Conservation (phyloP, 1,284 basidiomycete species). For the Trichosporon faecale region DNA sequence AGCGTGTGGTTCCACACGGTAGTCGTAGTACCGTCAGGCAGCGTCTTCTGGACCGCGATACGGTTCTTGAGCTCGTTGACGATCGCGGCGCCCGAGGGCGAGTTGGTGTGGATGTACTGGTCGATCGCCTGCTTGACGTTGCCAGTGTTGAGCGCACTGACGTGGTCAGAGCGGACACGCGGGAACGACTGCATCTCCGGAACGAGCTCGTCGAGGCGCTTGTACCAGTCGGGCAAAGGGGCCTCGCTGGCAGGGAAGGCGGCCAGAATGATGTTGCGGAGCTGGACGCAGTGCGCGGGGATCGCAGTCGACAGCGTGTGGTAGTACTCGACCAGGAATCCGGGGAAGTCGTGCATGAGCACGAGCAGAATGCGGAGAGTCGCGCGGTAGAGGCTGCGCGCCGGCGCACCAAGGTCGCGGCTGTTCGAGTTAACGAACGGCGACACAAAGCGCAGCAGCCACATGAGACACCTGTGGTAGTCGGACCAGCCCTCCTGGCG, state of each 20-base stretch:
- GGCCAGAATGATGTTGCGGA: constrained; percentile 93
- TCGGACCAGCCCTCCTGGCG: constrained; percentile 73
- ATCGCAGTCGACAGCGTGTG: constrained; percentile 92
- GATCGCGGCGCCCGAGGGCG: constrained; percentile 59
- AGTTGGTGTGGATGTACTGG: constrained; percentile 67
- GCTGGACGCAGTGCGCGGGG: constrained; percentile 88
- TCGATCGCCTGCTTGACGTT: constrained; percentile 77
- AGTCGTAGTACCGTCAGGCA: constrained; percentile 55
- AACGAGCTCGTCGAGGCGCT: constrained; percentile 59
- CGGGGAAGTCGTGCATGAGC: constrained; percentile 96
- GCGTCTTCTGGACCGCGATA: constrained; percentile 59
- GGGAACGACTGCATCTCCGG: constrained; percentile 89
- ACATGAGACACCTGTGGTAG: constrained; percentile 89
- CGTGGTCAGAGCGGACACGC: constrained; percentile 84
- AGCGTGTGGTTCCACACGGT: constrained; percentile 83
- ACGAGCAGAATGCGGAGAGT: constrained; percentile 87
- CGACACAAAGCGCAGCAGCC: constrained; percentile 87
- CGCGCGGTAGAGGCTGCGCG: constrained; percentile 90
- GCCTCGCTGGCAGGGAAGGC: constrained; percentile 86
- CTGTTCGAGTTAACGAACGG: constrained; percentile 74
- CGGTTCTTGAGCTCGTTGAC: constrained; percentile 77
- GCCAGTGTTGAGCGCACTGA: constrained; percentile 69
- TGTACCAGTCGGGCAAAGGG: constrained; percentile 68
- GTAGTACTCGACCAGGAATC: constrained; percentile 95
- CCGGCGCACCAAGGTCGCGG: constrained; percentile 74